Conservation (phyloP, 2,329 filamentous ascomycete species). For the Podosphaera fusca region DNA sequence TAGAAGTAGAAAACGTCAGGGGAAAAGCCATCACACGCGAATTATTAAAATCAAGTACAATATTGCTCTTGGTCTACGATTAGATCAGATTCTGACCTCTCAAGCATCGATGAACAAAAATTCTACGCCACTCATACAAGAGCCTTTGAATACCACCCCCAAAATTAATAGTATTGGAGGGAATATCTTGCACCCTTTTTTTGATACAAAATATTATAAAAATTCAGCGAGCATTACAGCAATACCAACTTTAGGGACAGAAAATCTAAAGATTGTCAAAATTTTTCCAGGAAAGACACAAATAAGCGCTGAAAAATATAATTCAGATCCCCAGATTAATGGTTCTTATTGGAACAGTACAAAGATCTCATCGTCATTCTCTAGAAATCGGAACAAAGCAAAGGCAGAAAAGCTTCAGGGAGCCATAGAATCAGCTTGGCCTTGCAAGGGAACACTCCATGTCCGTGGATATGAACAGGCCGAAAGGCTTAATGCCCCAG, state of each 20-base stretch:
- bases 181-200: constrained; percentile 45
- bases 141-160: neutral
- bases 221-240: constrained; percentile 4
- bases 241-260: neutral
- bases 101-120: neutral
- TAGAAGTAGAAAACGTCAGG: neutral
- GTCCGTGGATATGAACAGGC: constrained; percentile 25
- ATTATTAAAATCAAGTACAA: constrained; percentile 1
- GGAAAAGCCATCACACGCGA: too few relatives aligned
- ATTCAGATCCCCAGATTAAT: too few relatives aligned
- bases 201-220: constrained; percentile 29
- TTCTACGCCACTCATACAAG: neutral
- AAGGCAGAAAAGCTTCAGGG: constrained; percentile 37
- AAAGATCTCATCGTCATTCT: too few relatives aligned
- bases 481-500: neutral
- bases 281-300: too few relatives aligned
- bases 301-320: too few relatives aligned
- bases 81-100: constrained; percentile 34
- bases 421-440: constrained; percentile 46
- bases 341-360: too few relatives aligned
- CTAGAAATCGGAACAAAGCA: neutral
- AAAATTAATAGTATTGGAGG: constrained; percentile 4
- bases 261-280: too few relatives aligned
- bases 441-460: constrained; percentile 38
- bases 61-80: constrained; percentile 28